Conservation (phyloP, 2,329 filamentous ascomycete species). For the Fusarium veterinarium region DNA sequence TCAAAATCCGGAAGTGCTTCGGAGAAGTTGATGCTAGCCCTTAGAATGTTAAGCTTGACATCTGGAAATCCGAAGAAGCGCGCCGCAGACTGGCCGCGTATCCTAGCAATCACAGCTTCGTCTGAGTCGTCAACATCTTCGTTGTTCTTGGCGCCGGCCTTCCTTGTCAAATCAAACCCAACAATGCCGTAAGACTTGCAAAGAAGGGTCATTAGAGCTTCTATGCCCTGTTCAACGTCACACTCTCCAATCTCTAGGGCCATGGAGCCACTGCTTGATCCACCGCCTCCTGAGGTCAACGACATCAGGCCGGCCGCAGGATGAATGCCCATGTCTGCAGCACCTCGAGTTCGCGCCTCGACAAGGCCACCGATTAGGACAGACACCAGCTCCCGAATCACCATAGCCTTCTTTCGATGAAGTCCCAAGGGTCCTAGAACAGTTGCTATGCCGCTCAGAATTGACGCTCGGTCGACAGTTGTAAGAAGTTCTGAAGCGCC, state of each 20-base stretch:
- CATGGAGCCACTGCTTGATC: slow-evolving; percentile 62
- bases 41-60: slow-evolving; percentile 87
- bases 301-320: slow-evolving; percentile 88
- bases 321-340: slow-evolving; percentile 96
- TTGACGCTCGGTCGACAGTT: slow-evolving; percentile 79
- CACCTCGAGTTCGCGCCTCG: slow-evolving; percentile 90
- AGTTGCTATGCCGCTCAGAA: slow-evolving; percentile 88
- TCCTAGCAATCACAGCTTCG: slow-evolving; percentile 65
- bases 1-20: slow-evolving; percentile 93
- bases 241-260: slow-evolving; percentile 72
- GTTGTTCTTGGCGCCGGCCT: slow-evolving; percentile 40
- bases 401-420: slow-evolving; percentile 89
- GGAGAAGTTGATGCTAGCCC: slow-evolving; percentile 91
- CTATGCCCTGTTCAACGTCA: slow-evolving; percentile 74
- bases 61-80: slow-evolving; percentile 81
- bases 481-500: slow-evolving; percentile 74
- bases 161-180: slow-evolving; percentile 55
- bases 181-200: slow-evolving; percentile 75
- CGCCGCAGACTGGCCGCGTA: slow-evolving; percentile 67
- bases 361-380: slow-evolving; percentile 86
- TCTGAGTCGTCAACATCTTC: slow-evolving; percentile 59
- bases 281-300: slow-evolving; percentile 66
- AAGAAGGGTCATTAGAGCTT: slow-evolving; percentile 69
- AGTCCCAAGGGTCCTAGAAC: slow-evolving; percentile 84
- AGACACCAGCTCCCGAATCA: slow-evolving; percentile 85